A percentile compares a stretch with the other conserved stretches of the same genome.
These are phyloP conservation scores for Crassisporium funariophilum DNA, from an alignment of 768 basidiomycete species.

Conservation along the genomic window DNA sequence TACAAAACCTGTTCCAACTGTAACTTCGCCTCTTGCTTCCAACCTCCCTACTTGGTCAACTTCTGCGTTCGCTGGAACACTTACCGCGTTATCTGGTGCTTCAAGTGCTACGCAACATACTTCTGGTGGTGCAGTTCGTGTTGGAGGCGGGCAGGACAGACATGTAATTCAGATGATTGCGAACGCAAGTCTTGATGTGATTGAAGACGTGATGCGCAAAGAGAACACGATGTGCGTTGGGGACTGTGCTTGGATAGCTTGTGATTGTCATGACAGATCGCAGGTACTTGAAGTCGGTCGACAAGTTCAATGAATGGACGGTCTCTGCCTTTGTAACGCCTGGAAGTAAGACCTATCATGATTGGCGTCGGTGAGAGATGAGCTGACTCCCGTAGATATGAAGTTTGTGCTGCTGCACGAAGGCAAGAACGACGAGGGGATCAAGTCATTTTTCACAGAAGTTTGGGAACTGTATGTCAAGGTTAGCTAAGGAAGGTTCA, in stretches of 20 bases:
- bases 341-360: constrained; percentile 67
- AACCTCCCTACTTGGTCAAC: constrained; percentile 91
- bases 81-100: constrained; percentile 85
- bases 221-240: constrained; percentile 73
- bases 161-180: constrained; percentile 99
- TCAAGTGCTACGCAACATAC: constrained; percentile 73
- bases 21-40: constrained; percentile 70
- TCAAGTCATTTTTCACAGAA: constrained; percentile 88
- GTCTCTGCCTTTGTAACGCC: constrained; percentile 96
- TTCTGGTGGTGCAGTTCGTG: constrained; percentile 61
- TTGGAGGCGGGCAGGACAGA: constrained; percentile 82
- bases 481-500: constrained; percentile 43
- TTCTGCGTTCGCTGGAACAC: constrained; percentile 86
- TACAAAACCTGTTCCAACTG: constrained; percentile 63
- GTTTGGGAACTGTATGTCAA: constrained; percentile 98
- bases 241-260: constrained; percentile 11
- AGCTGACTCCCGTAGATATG: constrained; percentile 63
- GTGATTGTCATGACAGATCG: constrained; percentile 17
- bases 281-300: constrained; percentile 95
- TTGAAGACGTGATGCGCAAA: constrained; percentile 90
- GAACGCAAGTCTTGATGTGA: constrained; percentile 91
- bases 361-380: neutral
- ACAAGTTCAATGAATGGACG: constrained; percentile 99
- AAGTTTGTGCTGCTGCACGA: constrained; percentile 96
- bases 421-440: constrained; percentile 95